Evolutionary conservation across 2,329 filamentous ascomycete species (phyloP).

Genomic region (Atkinsonella texensis): DNA sequence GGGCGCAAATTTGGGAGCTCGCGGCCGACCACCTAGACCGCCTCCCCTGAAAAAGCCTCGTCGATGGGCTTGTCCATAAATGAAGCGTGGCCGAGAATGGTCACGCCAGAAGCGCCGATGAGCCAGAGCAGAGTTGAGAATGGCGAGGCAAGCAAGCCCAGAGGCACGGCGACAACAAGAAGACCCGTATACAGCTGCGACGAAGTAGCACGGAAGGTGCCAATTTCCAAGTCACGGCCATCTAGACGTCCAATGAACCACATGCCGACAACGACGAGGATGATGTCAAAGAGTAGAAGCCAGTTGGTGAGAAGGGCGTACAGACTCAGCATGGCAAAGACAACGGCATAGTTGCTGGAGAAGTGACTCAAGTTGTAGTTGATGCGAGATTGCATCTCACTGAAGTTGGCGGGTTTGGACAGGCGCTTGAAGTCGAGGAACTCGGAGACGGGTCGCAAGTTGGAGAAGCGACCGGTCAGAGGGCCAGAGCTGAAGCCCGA

Average conservation of each 20-base stretch:
- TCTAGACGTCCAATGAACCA: slow-evolving; percentile 85
- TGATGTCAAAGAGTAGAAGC: slow-evolving; percentile 79
- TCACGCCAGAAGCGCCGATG: slow-evolving; percentile 87
- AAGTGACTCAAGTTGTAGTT: slow-evolving; percentile 98
- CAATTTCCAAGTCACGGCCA: slow-evolving; percentile 79
- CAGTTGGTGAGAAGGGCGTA: slow-evolving; percentile 88
- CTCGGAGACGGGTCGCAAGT: slow-evolving; percentile 80
- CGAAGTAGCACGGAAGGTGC: slow-evolving; percentile 68
- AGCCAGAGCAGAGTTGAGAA: slow-evolving; percentile 85
- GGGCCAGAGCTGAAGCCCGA: slow-evolving; percentile 70
- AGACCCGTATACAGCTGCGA: slow-evolving; percentile 92
- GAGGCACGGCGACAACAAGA: slow-evolving; percentile 68
- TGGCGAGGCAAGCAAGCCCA: slow-evolving; percentile 75
- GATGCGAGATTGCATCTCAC: slow-evolving; percentile 78
- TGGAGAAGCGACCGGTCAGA: slow-evolving; percentile 73
- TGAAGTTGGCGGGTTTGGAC: slow-evolving; percentile 87
- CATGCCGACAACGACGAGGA: slow-evolving; percentile 76
- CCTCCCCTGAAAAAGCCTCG: slow-evolving; percentile 99
- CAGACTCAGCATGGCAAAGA: slow-evolving; percentile 91
- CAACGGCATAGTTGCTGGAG: slow-evolving; percentile 93
- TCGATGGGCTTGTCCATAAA: slow-evolving; percentile 98
- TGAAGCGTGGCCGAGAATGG: slow-evolving; percentile 86
- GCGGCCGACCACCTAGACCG: slow-evolving; percentile 99
- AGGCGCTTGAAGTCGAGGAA: slow-evolving; percentile 94
- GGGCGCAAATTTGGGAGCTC: slow-evolving; percentile 91